phyloP scores from a whole-genome alignment of 2,329 filamentous ascomycete species.

The Alternaria sp. region DNA sequence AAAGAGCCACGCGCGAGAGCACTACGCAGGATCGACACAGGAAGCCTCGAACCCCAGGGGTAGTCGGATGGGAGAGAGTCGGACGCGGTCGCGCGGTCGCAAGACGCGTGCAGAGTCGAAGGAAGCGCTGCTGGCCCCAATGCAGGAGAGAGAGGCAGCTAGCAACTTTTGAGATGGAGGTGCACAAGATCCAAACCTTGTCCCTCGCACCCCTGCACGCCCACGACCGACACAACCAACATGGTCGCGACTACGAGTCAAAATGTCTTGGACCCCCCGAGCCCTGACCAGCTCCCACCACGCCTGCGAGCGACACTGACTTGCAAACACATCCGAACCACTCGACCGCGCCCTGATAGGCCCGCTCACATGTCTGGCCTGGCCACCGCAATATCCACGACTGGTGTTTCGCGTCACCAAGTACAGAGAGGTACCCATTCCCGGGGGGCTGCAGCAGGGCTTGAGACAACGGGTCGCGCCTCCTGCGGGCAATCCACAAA shows the following conservation, averaged over 20 bases:
- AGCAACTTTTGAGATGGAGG: slow-evolving; percentile 20
- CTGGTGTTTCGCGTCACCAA: background rate
- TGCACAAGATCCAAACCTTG: slow-evolving; percentile 23
- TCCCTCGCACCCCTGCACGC: slow-evolving; percentile 16
- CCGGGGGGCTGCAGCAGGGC: slow-evolving; percentile 5
- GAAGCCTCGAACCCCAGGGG: background rate
- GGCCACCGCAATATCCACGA: background rate
- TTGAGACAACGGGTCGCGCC: slow-evolving; percentile 13
- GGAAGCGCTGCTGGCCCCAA: slow-evolving; percentile 6
- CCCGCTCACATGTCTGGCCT: background rate
- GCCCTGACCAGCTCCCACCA: slow-evolving; percentile 4
- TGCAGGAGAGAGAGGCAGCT: slow-evolving; percentile 19
- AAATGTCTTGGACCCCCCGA: background rate
- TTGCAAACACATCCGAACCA: no score
- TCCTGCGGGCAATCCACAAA: slow-evolving; percentile 6
- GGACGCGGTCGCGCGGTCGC: slow-evolving; percentile 1
- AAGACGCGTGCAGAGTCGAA: slow-evolving; percentile 8
- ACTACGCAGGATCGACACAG: slow-evolving; percentile 16
- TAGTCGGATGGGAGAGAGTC: slow-evolving; percentile 2
- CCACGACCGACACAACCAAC: slow-evolving; percentile 4
- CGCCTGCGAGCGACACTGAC: background rate
- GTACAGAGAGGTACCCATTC: background rate
- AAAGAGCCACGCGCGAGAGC: slow-evolving; percentile 28
- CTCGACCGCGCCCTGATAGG: no score
- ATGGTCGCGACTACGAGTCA: slow-evolving; percentile 18